phyloP scores from a whole-genome alignment of 2,329 filamentous ascomycete species.

The Madurella fahalii region DNA sequence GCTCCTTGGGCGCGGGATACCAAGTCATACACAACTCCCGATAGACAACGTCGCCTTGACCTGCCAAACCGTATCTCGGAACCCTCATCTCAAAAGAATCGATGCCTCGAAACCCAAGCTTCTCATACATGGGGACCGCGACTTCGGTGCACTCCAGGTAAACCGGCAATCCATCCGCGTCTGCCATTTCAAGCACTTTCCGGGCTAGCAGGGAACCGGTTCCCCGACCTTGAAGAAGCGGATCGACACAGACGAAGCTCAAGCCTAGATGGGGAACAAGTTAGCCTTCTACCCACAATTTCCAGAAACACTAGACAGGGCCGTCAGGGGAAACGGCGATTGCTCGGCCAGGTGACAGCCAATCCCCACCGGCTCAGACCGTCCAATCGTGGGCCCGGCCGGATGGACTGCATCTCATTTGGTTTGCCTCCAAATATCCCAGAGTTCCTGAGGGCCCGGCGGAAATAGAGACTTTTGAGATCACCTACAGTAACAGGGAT shows the following conservation, averaged over 20 bases:
- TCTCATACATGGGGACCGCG: conserved; percentile 37
- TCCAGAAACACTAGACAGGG: conserved; percentile 3
- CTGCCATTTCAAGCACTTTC: conserved; percentile 33
- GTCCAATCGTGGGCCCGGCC: background rate
- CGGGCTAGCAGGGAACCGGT: conserved; percentile 34
- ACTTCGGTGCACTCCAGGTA: conserved; percentile 39
- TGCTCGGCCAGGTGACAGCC: background rate
- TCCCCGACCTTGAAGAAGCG: conserved; percentile 33
- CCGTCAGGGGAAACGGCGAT: background rate
- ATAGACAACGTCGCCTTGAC: conserved; percentile 19
- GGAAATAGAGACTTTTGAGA: background rate
- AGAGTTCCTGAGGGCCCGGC: background rate
- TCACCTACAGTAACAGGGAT: conserved; percentile 37
- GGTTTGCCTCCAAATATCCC: background rate
- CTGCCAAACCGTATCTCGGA: conserved; percentile 19
- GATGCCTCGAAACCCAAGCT: conserved; percentile 33
- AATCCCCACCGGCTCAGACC: too few relatives aligned
- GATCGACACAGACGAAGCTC: conserved; percentile 40
- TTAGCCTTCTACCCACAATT: conserved; percentile 6
- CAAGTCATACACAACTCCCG: conserved; percentile 33
- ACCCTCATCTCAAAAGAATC: conserved; percentile 35
- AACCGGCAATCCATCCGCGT: conserved; percentile 31
- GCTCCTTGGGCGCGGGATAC: conserved; percentile 6
- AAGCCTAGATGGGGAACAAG: conserved; percentile 15
- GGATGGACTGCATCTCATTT: background rate